Evolutionary conservation across 202 grass and related monocot species (phyloP), one percentile per base, ranked within the genome.

Genomic region (Carex arenaria): DNA sequence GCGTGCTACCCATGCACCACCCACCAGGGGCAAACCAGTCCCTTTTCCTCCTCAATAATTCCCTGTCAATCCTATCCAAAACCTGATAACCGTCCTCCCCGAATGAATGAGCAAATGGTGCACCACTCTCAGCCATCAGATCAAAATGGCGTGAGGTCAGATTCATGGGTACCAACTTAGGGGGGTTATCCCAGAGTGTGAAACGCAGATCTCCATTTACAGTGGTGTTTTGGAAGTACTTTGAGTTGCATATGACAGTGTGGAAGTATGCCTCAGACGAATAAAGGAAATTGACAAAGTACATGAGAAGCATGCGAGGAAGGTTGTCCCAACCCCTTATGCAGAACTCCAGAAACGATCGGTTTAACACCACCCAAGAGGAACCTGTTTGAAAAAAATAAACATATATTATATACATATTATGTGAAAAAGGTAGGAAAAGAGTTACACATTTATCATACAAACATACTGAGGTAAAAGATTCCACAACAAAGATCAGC

Each of bases 261-360:
- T 96, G 93, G 83, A 96, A 96, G 77, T 96, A 96, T 45, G 90
- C 43, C 80, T 96, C 93, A 2, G 93, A 92, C 49, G 93, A 88
- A 57, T 87, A 89, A 31, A 96, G 47, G 87, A 96, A 96, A 60
- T 96, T 96, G 84, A 91, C 80, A 26, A 90, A 96, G 85, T 96
- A 96, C 93, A 96, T 96, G 1, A 96, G 87, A 43, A 93, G 66
- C 68, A 87, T 93, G 63, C 93, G 88, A 82, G 93, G 93, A 80
- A 96, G 90, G 76, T 93, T 96, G 64, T 93, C 90, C 93, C 93
- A 96, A 59, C 88, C 87, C 81, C 90, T 66, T 66, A 93, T 79
- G 80, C 90, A 96, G 53, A 96, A 96, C 67, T 96, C 90, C 81
- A 89, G 38, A 79, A 96, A 96, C 81, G 90, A 72, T 72, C 93